Percentiles rank a stretch among this genome's conserved stretches.
Evolutionary conservation across 176 grass and related monocot genomes (phyloP).

Genomic region (Oryza meridionalis): DNA sequence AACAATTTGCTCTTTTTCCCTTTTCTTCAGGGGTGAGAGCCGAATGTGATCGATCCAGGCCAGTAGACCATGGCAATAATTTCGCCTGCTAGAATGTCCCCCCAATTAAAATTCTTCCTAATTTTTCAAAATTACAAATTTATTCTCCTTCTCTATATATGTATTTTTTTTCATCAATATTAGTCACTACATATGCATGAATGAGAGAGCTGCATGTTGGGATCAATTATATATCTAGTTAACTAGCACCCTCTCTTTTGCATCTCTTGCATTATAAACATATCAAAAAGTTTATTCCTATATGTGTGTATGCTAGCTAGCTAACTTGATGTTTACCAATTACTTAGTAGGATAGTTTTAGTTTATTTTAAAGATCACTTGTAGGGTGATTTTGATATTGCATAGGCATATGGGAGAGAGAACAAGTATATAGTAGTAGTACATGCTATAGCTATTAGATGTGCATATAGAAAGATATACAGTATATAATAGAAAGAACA

Average conservation of each 20-base stretch:
- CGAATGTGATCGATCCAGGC: slow-evolving; percentile 34
- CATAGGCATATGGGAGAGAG: slow-evolving; percentile 19
- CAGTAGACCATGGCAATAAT: slow-evolving; percentile 39
- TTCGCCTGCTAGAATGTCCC: not conserved
- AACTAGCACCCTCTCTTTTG: not conserved
- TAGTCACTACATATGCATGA: not conserved
- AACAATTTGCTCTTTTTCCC: not conserved
- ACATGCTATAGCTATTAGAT: not conserved
- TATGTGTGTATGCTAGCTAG: slow-evolving; percentile 8
- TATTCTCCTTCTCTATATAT: too few relatives aligned
- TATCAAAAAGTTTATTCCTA: slow-evolving; percentile 37
- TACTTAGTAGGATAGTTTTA: not conserved
- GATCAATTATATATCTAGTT: not conserved
- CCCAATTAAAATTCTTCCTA: not conserved
- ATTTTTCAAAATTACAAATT: not conserved
- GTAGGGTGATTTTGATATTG: slow-evolving; percentile 30
- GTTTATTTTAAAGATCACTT: not conserved
- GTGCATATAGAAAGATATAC: not conserved
- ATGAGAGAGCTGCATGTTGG: not conserved
- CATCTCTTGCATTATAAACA: not conserved
- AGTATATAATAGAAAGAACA: not conserved
- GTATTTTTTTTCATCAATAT: not conserved
- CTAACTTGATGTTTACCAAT: slow-evolving; percentile 19
- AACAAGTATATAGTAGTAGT: not conserved
- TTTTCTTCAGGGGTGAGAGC: not conserved